Evolutionary conservation across 805 yeast genomes (phyloP).

Genomic region (Tetrapisispora iriomotensis): DNA sequence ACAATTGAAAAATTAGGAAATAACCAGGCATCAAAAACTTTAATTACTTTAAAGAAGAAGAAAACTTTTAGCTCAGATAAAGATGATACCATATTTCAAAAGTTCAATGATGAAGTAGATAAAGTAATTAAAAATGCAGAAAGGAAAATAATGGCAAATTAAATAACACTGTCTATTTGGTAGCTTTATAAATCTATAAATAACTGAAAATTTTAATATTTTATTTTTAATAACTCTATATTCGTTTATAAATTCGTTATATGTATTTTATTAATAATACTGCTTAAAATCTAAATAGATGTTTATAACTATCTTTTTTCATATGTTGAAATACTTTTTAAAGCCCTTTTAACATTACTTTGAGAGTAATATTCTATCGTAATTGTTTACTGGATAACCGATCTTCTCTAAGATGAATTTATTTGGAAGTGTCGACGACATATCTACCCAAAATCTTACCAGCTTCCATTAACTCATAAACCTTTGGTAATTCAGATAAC

Average conservation of each 20-base stretch:
- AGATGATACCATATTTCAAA: constrained; percentile 11
- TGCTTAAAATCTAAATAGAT: too few species aligned
- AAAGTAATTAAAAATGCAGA: constrained; percentile 9
- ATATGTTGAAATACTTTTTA: too few species aligned
- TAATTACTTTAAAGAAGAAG: constrained; percentile 18
- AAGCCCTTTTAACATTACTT: too few species aligned
- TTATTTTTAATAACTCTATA: too few species aligned
- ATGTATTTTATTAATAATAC: too few species aligned
- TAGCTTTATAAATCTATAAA: too few species aligned
- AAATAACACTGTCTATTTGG: too few species aligned
- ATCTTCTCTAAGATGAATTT: constrained; percentile 5
- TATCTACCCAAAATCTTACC: constrained; percentile 65
- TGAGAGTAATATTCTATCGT: too few species aligned
- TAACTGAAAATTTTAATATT: too few species aligned
- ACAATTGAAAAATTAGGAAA: constrained; percentile 9
- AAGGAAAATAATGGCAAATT: not conserved
- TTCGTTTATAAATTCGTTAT: too few species aligned
- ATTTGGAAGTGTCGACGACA: constrained; percentile 70
- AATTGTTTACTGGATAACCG: too few species aligned
- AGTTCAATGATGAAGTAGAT: constrained; percentile 18
- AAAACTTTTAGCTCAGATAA: constrained; percentile 3
- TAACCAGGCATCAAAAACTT: constrained; percentile 3
- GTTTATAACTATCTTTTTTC: too few species aligned
- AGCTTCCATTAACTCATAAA: constrained; percentile 46
- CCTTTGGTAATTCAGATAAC: constrained; percentile 41